phyloP scores from a whole-genome alignment of 805 yeast species.

The Candida sonorensis region DNA sequence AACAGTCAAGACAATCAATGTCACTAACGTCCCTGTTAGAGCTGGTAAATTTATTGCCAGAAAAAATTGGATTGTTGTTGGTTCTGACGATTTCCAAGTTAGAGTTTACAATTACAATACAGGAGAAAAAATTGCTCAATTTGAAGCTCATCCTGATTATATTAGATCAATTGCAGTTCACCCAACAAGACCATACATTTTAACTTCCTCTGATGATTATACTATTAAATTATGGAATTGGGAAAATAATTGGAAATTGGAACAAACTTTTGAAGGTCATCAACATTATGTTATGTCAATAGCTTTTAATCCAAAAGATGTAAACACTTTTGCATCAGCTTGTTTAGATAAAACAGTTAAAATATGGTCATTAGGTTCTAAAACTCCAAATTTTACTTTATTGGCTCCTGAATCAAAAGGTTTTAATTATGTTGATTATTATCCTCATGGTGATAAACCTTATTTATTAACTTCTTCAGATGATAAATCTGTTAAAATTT shows the following conservation, averaged over 20 bases:
- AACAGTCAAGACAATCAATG: constrained; percentile 83
- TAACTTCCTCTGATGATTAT: constrained; percentile 89
- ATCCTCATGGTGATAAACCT: constrained; percentile 96
- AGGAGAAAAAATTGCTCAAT: constrained; percentile 88
- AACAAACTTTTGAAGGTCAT: constrained; percentile 92
- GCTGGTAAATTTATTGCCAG: constrained; percentile 93
- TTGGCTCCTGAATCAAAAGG: constrained; percentile 90
- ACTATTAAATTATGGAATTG: constrained; percentile 94
- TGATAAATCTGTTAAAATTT: constrained; percentile 79
- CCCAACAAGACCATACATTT: constrained; percentile 82
- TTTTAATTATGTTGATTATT: constrained; percentile 93
- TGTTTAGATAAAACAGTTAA: constrained; percentile 95
- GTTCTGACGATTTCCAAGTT: constrained; percentile 91
- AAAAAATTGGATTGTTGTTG: constrained; percentile 95
- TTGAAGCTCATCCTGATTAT: constrained; percentile 98
- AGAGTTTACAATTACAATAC: constrained; percentile 94
- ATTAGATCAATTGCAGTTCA: constrained; percentile 91
- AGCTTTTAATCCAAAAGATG: constrained; percentile 95
- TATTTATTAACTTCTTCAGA: constrained; percentile 88
- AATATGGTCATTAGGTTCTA: constrained; percentile 89
- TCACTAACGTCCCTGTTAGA: constrained; percentile 93
- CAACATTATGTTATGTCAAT: constrained; percentile 92
- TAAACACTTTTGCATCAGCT: constrained; percentile 95
- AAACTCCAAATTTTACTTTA: constrained; percentile 85
- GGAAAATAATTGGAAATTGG: constrained; percentile 89